A percentile compares a stretch with the other conserved stretches of the same genome.
These are phyloP conservation scores for Vickermania ingenoplastis DNA, from an alignment of 208 protist genomes.

Conservation along the genomic window DNA sequence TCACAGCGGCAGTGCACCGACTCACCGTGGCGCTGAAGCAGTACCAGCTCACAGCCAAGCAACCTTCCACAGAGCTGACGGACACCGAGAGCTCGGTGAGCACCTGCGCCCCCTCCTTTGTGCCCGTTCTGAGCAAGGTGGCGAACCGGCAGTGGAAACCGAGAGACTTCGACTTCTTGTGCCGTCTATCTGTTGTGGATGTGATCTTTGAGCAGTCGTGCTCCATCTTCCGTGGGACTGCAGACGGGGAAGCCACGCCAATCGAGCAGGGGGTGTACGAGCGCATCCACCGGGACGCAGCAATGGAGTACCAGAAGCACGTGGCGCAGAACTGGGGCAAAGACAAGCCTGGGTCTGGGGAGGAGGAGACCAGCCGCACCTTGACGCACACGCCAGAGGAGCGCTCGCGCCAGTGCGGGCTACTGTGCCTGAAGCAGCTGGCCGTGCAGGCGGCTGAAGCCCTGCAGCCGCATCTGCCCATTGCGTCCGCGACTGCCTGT, in stretches of 20 bases:
- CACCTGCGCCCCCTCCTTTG: background rate
- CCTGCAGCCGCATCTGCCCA: constrained; percentile 9
- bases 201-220: constrained; percentile 41
- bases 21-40: constrained; percentile 7
- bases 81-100: no score
- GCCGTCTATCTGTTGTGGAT: constrained; percentile 23
- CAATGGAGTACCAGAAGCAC: background rate
- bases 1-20: constrained; percentile 20
- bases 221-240: constrained; percentile 32
- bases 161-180: constrained; percentile 47
- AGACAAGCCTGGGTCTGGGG: background rate
- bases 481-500: constrained; percentile 16
- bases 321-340: background rate
- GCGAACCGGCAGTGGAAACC: constrained; percentile 52
- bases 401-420: constrained; percentile 16
- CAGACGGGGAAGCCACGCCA: background rate
- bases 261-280: background rate
- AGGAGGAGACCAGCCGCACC: constrained; percentile 12
- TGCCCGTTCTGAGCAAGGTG: constrained; percentile 41
- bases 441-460: constrained; percentile 25
- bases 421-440: constrained; percentile 28
- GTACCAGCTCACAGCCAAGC: constrained; percentile 3
- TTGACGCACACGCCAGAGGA: constrained; percentile 19
- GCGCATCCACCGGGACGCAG: background rate
- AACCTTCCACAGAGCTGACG: background rate